Evolutionary conservation across 805 yeast genomes (phyloP).

Genomic region (Candida multigemmis): DNA sequence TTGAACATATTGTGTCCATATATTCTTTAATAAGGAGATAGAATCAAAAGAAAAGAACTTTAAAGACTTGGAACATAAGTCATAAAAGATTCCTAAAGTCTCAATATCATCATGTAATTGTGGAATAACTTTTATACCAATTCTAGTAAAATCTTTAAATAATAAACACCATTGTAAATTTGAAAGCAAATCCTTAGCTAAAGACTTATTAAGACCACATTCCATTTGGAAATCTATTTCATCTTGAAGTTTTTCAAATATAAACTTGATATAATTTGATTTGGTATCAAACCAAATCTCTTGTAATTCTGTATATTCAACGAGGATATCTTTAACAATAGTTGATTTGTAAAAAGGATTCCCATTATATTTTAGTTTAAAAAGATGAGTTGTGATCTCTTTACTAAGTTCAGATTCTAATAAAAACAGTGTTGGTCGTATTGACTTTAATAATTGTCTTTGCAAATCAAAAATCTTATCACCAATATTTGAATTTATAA

Average conservation of each 20-base stretch:
- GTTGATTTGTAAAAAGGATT: no score
- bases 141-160: conserved; percentile 13
- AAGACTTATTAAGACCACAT: conserved; percentile 9
- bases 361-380: conserved; percentile 1
- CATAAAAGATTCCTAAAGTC: no score
- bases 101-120: no score
- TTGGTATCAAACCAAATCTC: conserved; percentile 9
- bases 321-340: no score
- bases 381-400: conserved; percentile 4
- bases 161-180: conserved; percentile 22
- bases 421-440: conserved; percentile 6
- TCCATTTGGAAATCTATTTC: conserved; percentile 11
- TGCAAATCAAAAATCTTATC: conserved; percentile 8
- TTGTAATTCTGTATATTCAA: conserved; percentile 9
- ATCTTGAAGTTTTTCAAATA: conserved; percentile 6
- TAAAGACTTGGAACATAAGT: no score
- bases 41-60: no score
- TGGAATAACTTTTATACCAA: no score
- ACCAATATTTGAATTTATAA: conserved; percentile 5
- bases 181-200: conserved; percentile 9
- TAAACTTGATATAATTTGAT: conserved; percentile 7
- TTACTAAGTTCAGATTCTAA: conserved; percentile 7
- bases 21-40: no score
- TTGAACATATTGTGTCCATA: no score
- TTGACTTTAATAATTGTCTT: conserved; percentile 13